Conservation (phyloP, 345 rosid genomes). For the Hevea brasiliensis region DNA sequence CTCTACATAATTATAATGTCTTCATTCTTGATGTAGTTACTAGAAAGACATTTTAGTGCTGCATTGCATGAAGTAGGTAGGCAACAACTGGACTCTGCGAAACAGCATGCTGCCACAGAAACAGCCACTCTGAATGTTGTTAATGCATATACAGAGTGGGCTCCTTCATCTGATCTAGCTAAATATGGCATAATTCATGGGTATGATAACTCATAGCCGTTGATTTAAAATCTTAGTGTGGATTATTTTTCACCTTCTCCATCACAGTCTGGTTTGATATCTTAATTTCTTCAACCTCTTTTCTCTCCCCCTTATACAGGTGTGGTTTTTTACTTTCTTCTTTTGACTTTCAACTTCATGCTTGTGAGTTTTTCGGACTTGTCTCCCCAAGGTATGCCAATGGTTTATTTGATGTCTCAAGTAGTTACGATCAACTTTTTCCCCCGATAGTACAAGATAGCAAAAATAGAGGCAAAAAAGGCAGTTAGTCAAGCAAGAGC, state of each 20-base stretch:
- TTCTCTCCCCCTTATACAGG: constrained; percentile 40
- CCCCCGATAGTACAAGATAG: too few species aligned
- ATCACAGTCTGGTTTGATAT: constrained; percentile 3
- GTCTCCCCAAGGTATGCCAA: constrained; percentile 61
- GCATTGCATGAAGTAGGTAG: constrained; percentile 60
- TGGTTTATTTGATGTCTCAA: constrained; percentile 1
- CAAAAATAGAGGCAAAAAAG: too few species aligned
- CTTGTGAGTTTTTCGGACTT: constrained; percentile 89
- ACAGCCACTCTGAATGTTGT: constrained; percentile 78
- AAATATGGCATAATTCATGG: constrained; percentile 85
- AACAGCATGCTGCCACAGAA: constrained; percentile 83
- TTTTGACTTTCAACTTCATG: constrained; percentile 87
- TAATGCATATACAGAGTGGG: constrained; percentile 96
- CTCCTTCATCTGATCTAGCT: constrained; percentile 83
- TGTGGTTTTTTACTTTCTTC: constrained; percentile 79
- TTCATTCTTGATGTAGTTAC: constrained; percentile 48
- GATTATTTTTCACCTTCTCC: constrained; percentile 13
- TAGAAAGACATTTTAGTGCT: constrained; percentile 84
- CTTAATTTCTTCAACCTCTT: too few species aligned
- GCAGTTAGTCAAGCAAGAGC: too few species aligned
- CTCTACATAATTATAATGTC: constrained; percentile 26
- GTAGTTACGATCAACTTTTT: constrained; percentile 9
- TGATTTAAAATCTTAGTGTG: background rate
- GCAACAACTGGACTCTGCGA: constrained; percentile 71
- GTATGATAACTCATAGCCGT: constrained; percentile 35